phyloP scores from a whole-genome alignment of 495 filamentous ascomycete species.

The Saxophila tyrrhenica region DNA sequence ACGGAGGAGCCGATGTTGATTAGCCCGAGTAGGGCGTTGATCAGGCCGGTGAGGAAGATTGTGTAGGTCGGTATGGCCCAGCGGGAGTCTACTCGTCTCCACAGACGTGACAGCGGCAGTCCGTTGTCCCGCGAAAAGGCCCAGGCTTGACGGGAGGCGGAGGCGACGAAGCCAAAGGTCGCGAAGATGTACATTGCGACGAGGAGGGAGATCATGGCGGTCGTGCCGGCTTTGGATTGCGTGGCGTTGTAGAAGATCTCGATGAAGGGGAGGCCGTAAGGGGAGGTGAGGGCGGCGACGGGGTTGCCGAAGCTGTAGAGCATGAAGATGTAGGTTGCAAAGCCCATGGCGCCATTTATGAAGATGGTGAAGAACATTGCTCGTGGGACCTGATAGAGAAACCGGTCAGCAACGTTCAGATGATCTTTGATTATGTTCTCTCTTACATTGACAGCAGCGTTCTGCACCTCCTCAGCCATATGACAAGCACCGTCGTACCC shows the following conservation, averaged over 20 bases:
- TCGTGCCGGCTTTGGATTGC: conserved; percentile 31
- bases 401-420: not conserved
- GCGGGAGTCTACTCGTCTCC: conserved; percentile 11
- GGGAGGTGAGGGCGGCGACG: conserved; percentile 8
- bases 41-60: conserved; percentile 30
- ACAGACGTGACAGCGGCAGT: not conserved
- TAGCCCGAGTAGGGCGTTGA: conserved; percentile 34
- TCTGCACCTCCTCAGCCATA: conserved; percentile 9
- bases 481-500: conserved; percentile 7
- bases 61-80: conserved; percentile 35
- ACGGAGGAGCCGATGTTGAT: conserved; percentile 40
- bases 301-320: conserved; percentile 19
- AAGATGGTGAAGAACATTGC: conserved; percentile 7
- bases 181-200: conserved; percentile 29
- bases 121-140: not conserved
- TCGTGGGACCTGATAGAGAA: conserved; percentile 3
- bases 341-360: conserved; percentile 17
- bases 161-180: not conserved
- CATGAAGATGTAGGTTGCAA: conserved; percentile 19
- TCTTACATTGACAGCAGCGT: not conserved
- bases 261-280: conserved; percentile 34
- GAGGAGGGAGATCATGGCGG: conserved; percentile 37
- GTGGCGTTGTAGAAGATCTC: conserved; percentile 41
- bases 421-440: not conserved
- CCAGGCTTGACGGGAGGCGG: conserved; percentile 4